These are phyloP conservation scores for Boehmeria nivea DNA, from an alignment of 306 rosid genomes.

Conservation along the genomic window DNA sequence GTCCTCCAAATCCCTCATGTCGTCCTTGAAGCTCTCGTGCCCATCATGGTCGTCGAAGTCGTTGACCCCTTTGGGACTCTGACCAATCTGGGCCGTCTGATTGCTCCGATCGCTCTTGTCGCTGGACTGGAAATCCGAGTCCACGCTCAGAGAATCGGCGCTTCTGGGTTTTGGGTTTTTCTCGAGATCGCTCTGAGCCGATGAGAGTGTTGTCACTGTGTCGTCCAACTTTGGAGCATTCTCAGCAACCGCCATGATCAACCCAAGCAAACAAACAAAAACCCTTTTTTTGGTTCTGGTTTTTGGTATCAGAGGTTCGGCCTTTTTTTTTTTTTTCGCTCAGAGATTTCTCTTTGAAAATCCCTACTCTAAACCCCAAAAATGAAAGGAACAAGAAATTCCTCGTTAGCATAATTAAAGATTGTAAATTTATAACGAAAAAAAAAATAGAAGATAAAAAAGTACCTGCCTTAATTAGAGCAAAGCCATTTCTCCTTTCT, in stretches of 20 bases:
- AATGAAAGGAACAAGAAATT: not conserved
- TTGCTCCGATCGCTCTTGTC: conserved; percentile 39
- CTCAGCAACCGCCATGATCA: conserved; percentile 89
- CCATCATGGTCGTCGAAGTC: conserved; percentile 16
- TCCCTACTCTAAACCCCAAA: not conserved
- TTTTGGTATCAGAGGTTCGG: conserved; percentile 10
- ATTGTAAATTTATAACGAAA: not conserved
- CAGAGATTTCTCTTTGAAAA: conserved; percentile 27
- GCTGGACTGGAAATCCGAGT: conserved; percentile 36
- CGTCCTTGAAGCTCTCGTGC: conserved; percentile 54
- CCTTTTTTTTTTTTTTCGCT: conserved; percentile 9
- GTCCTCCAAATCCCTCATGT: conserved; percentile 97
- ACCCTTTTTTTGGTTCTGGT: not conserved
- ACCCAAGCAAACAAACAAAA: not conserved
- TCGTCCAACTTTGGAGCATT: conserved; percentile 68
- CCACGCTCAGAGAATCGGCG: conserved; percentile 38
- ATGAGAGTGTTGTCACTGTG: conserved; percentile 45
- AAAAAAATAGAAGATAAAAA: not conserved
- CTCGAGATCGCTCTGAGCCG: conserved; percentile 46
- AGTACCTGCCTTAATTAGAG: conserved; percentile 44
- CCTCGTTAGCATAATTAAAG: not conserved
- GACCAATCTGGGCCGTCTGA: conserved; percentile 47
- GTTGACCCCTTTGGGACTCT: conserved; percentile 61
- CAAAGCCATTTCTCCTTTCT: conserved; percentile 11
- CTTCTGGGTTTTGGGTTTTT: conserved; percentile 52